Base-by-base conservation (phyloP, 2,329 filamentous ascomycete species). In the Cadophora sp. region DNA sequence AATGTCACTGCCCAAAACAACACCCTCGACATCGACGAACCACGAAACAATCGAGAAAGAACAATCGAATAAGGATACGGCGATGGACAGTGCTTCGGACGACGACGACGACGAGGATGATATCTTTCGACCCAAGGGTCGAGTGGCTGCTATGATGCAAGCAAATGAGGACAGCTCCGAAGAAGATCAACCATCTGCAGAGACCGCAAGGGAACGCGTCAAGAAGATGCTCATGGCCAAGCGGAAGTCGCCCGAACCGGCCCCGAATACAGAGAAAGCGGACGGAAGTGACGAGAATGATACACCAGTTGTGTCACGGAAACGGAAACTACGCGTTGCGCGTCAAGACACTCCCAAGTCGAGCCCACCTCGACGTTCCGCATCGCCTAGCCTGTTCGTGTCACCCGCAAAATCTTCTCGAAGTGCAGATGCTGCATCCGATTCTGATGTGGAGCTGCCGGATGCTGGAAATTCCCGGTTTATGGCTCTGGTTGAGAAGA, bases 401-500 rank as follows among this genome's bases (percentile, higher is more conserved):
- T 82, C 81, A 2, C 77, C 78, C 22, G 43, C 68, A 12, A 66
- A 64, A 46, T 51, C 51, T 6, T 70, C 71, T 78, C 73, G 53
- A 80, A 78, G 11, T 76, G 78, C 50, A 64, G 22, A 65, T 61
- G 68, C 67, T 71, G 65, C 37, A 64, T 66, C 75, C 48, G 73
- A 76, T 50, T 73, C 74, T 2, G 82, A 80, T 2, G 62, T 43
- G 19, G 85, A 87, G 26, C 67, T 87, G 0, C 83, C 86, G 6
- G 70, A 79, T 34, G 70, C 79, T 64, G 81, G 85, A 69, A 86
- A 88, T 60, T 83, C 86, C 50, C 87, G 90, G 5, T 90, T 97
- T 75, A 83, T 89, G 69, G 91, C 90, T 8, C 86, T 97, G 0
- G 86, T 96, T 12, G 88, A 89, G 56, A 87, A 88, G 74, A 96